phyloP scores from a whole-genome alignment of 2,329 filamentous ascomycete species.

The Aspergillus jensenii region DNA sequence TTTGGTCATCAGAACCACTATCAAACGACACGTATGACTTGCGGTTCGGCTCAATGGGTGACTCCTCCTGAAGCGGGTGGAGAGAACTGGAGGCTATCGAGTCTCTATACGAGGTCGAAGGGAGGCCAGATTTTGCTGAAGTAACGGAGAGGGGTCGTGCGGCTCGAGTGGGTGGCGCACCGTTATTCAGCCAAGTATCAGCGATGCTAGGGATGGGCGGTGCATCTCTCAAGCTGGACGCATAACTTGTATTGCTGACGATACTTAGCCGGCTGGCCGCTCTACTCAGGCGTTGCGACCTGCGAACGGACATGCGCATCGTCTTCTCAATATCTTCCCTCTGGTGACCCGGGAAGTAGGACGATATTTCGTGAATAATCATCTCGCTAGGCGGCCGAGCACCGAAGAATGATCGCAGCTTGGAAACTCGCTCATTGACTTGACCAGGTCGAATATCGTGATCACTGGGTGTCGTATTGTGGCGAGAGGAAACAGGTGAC shows the following conservation, averaged over 20 bases:
- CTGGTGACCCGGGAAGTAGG: conserved; percentile 95
- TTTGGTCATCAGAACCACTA: conserved; percentile 68
- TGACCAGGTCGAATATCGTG: conserved; percentile 26
- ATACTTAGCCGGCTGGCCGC: conserved; percentile 92
- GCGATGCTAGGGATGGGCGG: conserved; percentile 95
- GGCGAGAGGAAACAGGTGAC: conserved; percentile 62
- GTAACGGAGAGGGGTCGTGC: conserved; percentile 59
- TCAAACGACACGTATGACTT: conserved; percentile 88
- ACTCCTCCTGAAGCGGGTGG: conserved; percentile 88
- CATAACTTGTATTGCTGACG: conserved; percentile 88
- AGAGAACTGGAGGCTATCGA: conserved; percentile 87
- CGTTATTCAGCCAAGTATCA: conserved; percentile 78
- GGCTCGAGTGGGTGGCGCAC: conserved; percentile 50
- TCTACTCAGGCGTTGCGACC: conserved; percentile 86
- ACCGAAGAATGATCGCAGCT: conserved; percentile 71
- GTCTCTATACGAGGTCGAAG: conserved; percentile 71
- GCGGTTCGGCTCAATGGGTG: conserved; percentile 78
- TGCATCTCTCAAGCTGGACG: conserved; percentile 87
- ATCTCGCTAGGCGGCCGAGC: conserved; percentile 92
- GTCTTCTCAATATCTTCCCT: conserved; percentile 95
- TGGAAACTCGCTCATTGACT: conserved; percentile 36
- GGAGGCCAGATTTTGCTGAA: conserved; percentile 54
- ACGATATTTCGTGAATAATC: conserved; percentile 92
- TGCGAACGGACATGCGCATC: conserved; percentile 84
- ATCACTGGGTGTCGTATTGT: conserved; percentile 28